Percentiles rank a stretch among this genome's conserved stretches.
These are phyloP conservation scores for Mycena venus DNA, from an alignment of 768 basidiomycete genomes.

Conservation along the genomic window DNA sequence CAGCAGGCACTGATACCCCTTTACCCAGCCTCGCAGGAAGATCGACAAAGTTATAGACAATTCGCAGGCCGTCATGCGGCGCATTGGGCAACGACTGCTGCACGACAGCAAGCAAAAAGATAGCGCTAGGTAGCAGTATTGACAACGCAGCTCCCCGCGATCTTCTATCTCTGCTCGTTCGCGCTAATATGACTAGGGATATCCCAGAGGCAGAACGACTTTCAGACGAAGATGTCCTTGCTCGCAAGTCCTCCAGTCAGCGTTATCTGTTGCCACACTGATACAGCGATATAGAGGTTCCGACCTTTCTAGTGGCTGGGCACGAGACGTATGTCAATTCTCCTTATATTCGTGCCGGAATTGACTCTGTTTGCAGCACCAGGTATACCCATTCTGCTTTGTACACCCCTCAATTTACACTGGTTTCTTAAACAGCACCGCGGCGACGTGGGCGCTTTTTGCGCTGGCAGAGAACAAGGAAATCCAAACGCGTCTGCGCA, in stretches of 20 bases:
- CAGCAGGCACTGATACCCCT: neutral
- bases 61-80: slow-evolving; percentile 53
- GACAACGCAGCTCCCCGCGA: neutral
- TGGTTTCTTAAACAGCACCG: too few species aligned
- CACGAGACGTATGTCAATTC: too few species aligned
- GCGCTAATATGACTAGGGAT: neutral
- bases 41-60: slow-evolving; percentile 40
- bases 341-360: too few species aligned
- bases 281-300: too few species aligned
- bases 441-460: too few species aligned
- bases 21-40: neutral
- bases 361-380: too few species aligned
- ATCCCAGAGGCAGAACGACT: neutral
- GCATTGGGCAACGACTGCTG: slow-evolving; percentile 65
- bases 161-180: slow-evolving; percentile 9
- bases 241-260: neutral
- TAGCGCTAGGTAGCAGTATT: slow-evolving; percentile 40
- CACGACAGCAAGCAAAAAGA: slow-evolving; percentile 60
- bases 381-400: too few species aligned
- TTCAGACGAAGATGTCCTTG: neutral
- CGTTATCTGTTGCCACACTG: neutral
- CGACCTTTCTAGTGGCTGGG: too few species aligned
- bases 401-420: too few species aligned
- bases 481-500: too few species aligned
- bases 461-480: too few species aligned